Conservation (phyloP, 257 asterid species). For the Craterostigma plantagineum region DNA sequence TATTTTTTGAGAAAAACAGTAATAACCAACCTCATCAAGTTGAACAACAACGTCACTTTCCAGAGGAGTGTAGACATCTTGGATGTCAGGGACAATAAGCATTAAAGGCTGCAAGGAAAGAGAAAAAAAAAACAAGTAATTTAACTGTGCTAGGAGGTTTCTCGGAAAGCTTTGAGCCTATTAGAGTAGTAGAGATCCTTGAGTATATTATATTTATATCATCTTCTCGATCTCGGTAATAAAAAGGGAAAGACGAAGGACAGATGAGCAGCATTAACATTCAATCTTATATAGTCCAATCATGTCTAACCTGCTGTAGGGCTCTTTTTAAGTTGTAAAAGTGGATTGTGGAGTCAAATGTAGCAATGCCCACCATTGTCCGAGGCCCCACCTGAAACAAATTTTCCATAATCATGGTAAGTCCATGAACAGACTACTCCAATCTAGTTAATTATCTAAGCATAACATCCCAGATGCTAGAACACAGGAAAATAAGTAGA, state of each 20-base stretch:
- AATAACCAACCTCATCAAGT: constrained; percentile 64
- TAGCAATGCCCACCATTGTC: constrained; percentile 90
- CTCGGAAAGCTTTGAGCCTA: no score
- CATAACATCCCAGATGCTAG: no score
- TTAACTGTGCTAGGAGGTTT: no score
- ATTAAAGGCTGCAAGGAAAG: constrained; percentile 68
- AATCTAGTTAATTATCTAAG: no score
- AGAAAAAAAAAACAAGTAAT: neutral
- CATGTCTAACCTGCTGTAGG: constrained; percentile 51
- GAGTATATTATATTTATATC: no score
- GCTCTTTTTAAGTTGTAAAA: constrained; percentile 87
- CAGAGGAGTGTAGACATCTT: constrained; percentile 95
- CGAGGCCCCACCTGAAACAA: constrained; percentile 94
- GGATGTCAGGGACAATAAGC: constrained; percentile 96
- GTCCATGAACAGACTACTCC: no score
- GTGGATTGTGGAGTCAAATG: constrained; percentile 89
- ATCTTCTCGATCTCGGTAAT: no score
- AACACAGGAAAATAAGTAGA: neutral
- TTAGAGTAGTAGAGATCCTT: no score
- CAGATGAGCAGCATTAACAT: neutral
- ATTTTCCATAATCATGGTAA: no score
- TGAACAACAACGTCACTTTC: constrained; percentile 81
- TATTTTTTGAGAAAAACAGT: constrained; percentile 6
- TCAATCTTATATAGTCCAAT: constrained; percentile 5
- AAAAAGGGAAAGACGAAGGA: no score